Evolutionary conservation across 768 basidiomycete genomes (phyloP), one percentile per base, ranked within the genome.

Genomic region (Tricholomella constricta): DNA sequence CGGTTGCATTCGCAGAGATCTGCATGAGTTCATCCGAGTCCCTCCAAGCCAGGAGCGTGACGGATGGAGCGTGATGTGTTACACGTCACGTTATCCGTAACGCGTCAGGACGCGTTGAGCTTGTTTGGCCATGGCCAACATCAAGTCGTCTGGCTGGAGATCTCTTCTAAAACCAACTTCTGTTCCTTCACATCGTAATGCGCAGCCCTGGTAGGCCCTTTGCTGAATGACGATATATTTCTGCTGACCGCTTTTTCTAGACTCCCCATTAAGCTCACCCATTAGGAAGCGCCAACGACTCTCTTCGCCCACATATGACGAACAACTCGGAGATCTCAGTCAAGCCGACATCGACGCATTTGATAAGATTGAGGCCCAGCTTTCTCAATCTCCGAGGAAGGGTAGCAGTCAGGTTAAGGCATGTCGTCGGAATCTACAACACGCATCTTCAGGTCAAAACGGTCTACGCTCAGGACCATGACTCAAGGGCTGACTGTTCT

Each of bases 241-340:
- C 38, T 4, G 6, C 1, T 19, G 17, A 27, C 12, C 9, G 20
- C 34, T 52, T 5, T 51, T 36, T 51, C n/a, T 34, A 61, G 55
- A 48, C 41, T 60, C 55, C 46, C 70, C 73, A 9, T 65, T 70
- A 51, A 64, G 61, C 36, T 81, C 79, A 5, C 81, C 79, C n/a
- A 62, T 71, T 9, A 71, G 73, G 35, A 89, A 89, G 67, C 76
- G 82, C 19, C 80, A 80, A 58, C 75, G 86, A 36, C 75, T 86
- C 25, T 85, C 85, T 0, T 87, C 86, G 0, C 85, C 87, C 1
- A 81, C 81, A 19, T 85, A 84, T 55, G 86, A 86, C 55, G 72
- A 76, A 41, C 78, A 78, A 56, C 62, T 81, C 20, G 69, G 56
- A 6, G 78, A 78, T 19, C 63, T 83, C 48, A 86, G 78, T 45